phyloP scores from a whole-genome alignment of 352 stramenopile species.

The Albugo laibachii region DNA sequence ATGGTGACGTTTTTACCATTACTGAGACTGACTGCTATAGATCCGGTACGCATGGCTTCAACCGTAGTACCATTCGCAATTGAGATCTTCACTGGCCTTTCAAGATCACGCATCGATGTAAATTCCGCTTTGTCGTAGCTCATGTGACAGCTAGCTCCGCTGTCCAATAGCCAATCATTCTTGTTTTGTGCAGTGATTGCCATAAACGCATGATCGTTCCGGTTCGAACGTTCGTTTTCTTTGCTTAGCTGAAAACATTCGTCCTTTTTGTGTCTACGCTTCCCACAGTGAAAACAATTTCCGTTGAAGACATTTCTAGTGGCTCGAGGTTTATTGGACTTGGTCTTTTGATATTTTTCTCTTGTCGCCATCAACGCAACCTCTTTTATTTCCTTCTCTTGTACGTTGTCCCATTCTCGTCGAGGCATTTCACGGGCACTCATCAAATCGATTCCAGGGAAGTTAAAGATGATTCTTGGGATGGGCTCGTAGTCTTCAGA shows the following conservation, averaged over 20 bases:
- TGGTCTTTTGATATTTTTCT: neutral
- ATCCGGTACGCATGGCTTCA: constrained; percentile 2
- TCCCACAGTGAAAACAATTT: neutral
- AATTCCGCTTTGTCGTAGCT: constrained; percentile 4
- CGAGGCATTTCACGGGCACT: constrained; percentile 9
- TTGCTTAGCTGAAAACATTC: neutral
- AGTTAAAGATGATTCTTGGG: constrained; percentile 6
- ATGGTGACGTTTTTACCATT: constrained; percentile 5
- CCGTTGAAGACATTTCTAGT: neutral
- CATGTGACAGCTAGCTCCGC: constrained; percentile 11
- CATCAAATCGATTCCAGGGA: constrained; percentile 2
- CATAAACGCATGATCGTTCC: neutral
- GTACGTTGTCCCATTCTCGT: constrained; percentile 3
- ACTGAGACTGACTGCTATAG: neutral
- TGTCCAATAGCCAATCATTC: constrained; percentile 7
- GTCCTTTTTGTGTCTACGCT: neutral
- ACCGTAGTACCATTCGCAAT: constrained; percentile 5
- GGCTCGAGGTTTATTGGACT: neutral
- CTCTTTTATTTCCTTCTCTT: neutral
- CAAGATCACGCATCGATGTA: neutral
- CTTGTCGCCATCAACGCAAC: neutral
- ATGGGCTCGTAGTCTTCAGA: constrained; percentile 9
- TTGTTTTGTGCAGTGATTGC: neutral
- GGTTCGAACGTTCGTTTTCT: neutral
- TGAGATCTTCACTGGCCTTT: constrained; percentile 3